These are phyloP conservation scores for Kernera saxatilis DNA, from an alignment of 345 rosid species.

Conservation along the genomic window DNA sequence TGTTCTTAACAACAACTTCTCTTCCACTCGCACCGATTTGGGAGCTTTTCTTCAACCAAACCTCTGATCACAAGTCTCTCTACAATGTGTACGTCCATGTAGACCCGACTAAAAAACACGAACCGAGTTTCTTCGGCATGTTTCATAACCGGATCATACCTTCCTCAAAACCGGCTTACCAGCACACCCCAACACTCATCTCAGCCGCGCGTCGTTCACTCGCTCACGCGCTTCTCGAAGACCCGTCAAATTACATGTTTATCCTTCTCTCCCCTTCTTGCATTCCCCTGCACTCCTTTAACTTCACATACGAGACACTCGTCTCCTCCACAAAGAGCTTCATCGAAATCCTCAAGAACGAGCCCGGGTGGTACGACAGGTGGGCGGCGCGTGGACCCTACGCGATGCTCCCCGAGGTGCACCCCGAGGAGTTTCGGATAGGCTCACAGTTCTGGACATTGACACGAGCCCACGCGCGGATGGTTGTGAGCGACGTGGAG, in stretches of 20 bases:
- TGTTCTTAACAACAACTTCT: slow-evolving; percentile 57
- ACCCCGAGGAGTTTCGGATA: slow-evolving; percentile 55
- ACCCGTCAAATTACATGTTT: slow-evolving; percentile 54
- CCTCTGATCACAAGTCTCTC: slow-evolving; percentile 13
- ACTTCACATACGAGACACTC: slow-evolving; percentile 46
- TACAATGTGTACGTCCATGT: slow-evolving; percentile 69
- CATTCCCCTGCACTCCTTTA: slow-evolving; percentile 55
- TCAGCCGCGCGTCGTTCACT: slow-evolving; percentile 72
- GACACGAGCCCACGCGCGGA: slow-evolving; percentile 58
- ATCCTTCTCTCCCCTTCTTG: slow-evolving; percentile 64
- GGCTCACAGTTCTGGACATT: slow-evolving; percentile 86
- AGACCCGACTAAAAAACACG: slow-evolving; percentile 40
- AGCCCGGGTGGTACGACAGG: slow-evolving; percentile 45
- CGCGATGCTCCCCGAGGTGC: slow-evolving; percentile 66
- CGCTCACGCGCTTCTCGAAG: slow-evolving; percentile 59
- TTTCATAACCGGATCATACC: slow-evolving; percentile 49
- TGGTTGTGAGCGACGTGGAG: slow-evolving; percentile 42
- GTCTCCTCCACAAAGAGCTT: slow-evolving; percentile 48
- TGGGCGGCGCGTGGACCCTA: slow-evolving; percentile 74
- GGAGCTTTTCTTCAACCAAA: slow-evolving; percentile 54
- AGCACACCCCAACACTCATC: slow-evolving; percentile 51
- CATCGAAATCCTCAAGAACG: slow-evolving; percentile 50
- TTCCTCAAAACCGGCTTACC: slow-evolving; percentile 51
- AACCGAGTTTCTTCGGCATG: slow-evolving; percentile 39
- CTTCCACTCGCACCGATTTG: slow-evolving; percentile 65